These are phyloP conservation scores for Chaetomiaceae sp. DNA, from an alignment of 2,329 filamentous ascomycete genomes.

Conservation along the genomic window DNA sequence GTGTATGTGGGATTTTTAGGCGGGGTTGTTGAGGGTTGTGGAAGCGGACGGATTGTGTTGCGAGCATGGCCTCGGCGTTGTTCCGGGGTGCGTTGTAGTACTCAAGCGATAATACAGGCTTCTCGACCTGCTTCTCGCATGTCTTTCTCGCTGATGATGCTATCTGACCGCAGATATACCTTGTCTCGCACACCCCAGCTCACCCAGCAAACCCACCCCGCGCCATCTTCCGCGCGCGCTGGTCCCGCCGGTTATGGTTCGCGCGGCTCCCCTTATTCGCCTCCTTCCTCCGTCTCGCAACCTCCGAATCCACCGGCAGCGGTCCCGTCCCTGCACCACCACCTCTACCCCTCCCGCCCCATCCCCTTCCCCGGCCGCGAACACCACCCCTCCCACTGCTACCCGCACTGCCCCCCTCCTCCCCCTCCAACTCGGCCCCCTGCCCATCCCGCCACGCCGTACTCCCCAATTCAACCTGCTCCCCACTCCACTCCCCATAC, in stretches of 20 bases:
- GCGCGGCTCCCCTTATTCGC: conserved; percentile 73
- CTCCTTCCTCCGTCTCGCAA: conserved; percentile 69
- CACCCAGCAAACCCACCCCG: conserved; percentile 39
- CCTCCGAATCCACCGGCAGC: conserved; percentile 67
- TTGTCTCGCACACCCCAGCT: neutral
- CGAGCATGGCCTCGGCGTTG: neutral
- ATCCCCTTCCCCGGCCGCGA: conserved; percentile 34
- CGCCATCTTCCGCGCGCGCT: conserved; percentile 59
- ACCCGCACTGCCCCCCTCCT: conserved; percentile 36
- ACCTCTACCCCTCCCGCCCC: conserved; percentile 44
- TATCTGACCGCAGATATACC: too few relatives aligned
- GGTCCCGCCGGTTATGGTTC: conserved; percentile 80
- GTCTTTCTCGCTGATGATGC: too few relatives aligned
- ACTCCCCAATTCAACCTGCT: conserved; percentile 57
- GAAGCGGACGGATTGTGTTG: too few relatives aligned
- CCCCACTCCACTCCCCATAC: conserved; percentile 58
- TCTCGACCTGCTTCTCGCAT: too few relatives aligned
- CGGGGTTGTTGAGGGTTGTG: too few relatives aligned
- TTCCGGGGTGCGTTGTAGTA: neutral
- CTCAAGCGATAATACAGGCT: neutral
- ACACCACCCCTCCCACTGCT: conserved; percentile 43
- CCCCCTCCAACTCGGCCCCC: conserved; percentile 51
- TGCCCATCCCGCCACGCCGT: conserved; percentile 56
- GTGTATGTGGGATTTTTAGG: conserved; percentile 65
- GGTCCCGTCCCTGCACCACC: conserved; percentile 59